Percentiles rank a stretch among this genome's conserved stretches.
Evolutionary conservation across 2,329 filamentous ascomycete genomes (phyloP).

Genomic region (Acrocalymma vagum): DNA sequence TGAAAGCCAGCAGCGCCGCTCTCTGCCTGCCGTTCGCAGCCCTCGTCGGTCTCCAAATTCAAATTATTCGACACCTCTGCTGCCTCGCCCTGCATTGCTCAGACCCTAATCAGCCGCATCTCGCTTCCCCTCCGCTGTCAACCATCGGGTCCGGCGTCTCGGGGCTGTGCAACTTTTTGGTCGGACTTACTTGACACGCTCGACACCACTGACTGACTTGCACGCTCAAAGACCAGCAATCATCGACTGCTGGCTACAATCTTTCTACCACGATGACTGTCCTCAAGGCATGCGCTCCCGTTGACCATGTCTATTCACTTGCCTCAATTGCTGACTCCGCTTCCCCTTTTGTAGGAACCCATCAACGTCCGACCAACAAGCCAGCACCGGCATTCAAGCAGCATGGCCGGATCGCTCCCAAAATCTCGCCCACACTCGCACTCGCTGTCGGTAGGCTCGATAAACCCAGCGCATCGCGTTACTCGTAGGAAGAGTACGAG

Average conservation of each 20-base stretch:
- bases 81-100: slow-evolving; percentile 23
- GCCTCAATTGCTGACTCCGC: slow-evolving; percentile 36
- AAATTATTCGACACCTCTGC: too few species aligned
- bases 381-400: slow-evolving; percentile 59
- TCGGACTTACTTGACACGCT: slow-evolving; percentile 21
- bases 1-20: slow-evolving; percentile 16
- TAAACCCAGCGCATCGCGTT: slow-evolving; percentile 84
- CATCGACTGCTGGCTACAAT: slow-evolving; percentile 4
- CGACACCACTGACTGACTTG: slow-evolving; percentile 8
- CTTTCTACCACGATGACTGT: slow-evolving; percentile 43
- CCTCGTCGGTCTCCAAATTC: too few species aligned
- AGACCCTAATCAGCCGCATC: slow-evolving; percentile 26
- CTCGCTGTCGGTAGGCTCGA: slow-evolving; percentile 77
- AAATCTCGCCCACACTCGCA: slow-evolving; percentile 82
- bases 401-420: slow-evolving; percentile 65
- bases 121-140: slow-evolving; percentile 16
- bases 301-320: slow-evolving; percentile 9
- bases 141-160: slow-evolving; percentile 17
- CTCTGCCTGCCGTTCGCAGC: not conserved
- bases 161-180: slow-evolving; percentile 31
- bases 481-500: slow-evolving; percentile 93
- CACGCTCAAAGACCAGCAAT: slow-evolving; percentile 22
- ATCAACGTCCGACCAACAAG: slow-evolving; percentile 53
- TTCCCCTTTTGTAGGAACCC: slow-evolving; percentile 42
- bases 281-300: slow-evolving; percentile 42